Evolutionary conservation across 1,284 basidiomycete genomes (phyloP).

Genomic region (Papiliotrema nemorosa): DNA sequence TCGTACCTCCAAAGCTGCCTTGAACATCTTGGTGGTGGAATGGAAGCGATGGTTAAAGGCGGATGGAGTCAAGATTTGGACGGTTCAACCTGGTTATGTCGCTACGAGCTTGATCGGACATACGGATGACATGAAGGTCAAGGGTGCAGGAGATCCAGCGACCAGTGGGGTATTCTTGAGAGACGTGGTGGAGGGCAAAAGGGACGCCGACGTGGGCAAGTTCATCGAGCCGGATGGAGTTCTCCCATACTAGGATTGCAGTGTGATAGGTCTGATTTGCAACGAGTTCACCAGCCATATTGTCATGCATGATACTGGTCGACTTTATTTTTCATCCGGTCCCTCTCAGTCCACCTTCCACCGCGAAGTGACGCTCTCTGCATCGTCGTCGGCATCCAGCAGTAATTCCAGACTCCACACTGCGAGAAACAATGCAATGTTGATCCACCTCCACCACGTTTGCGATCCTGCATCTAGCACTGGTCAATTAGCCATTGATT

Average conservation of each 20-base stretch:
- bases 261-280: too few species aligned
- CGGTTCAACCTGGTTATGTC: background rate
- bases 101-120: background rate
- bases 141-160: background rate
- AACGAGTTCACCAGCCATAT: too few species aligned
- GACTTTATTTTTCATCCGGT: too few species aligned
- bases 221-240: too few species aligned
- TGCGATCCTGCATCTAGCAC: slow-evolving; percentile 49
- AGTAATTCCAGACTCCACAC: slow-evolving; percentile 48
- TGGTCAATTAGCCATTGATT: slow-evolving; percentile 12
- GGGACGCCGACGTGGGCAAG: background rate
- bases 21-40: background rate
- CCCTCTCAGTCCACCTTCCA: slow-evolving; percentile 44
- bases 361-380: slow-evolving; percentile 33
- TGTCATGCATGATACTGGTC: too few species aligned
- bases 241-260: too few species aligned
- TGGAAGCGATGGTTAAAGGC: background rate
- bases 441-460: slow-evolving; percentile 51
- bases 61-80: background rate
- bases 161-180: background rate
- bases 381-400: slow-evolving; percentile 49
- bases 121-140: background rate
- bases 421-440: slow-evolving; percentile 47
- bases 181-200: background rate
- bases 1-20: background rate